Evolutionary conservation across 305 asterid genomes (phyloP).

Genomic region (Solanum hybrid): DNA sequence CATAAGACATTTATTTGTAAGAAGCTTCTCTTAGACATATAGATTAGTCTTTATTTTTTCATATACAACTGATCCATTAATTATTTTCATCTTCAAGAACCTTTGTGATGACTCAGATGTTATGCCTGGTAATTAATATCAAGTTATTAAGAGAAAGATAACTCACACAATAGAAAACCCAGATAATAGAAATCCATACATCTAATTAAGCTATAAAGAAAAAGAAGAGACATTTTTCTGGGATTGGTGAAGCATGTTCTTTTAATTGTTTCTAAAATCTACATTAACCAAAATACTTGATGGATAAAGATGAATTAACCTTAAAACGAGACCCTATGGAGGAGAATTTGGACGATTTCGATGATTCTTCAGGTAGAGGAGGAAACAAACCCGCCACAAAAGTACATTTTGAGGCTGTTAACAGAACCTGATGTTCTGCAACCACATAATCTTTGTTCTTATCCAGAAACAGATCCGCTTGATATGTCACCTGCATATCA

Average conservation of each 20-base stretch:
- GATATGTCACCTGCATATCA: constrained; percentile 68
- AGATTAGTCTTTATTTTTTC: not conserved
- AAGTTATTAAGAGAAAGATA: not conserved
- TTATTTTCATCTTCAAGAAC: not conserved
- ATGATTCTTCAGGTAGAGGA: constrained; percentile 82
- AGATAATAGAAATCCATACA: not conserved
- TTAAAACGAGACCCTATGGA: constrained; percentile 96
- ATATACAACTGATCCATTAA: not conserved
- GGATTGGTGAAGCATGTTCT: not conserved
- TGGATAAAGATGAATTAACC: constrained; percentile 30
- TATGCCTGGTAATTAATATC: not conserved
- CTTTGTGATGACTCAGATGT: not conserved
- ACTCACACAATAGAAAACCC: not conserved
- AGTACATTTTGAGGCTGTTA: constrained; percentile 82
- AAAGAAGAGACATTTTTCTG: not conserved
- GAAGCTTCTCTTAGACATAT: not conserved
- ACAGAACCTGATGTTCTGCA: constrained; percentile 94
- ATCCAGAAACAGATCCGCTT: constrained; percentile 96
- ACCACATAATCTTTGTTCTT: constrained; percentile 99
- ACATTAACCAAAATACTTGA: not conserved
- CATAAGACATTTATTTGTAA: not conserved
- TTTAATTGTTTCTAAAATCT: not conserved
- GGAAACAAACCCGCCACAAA: constrained; percentile 96
- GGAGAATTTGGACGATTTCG: constrained; percentile 96
- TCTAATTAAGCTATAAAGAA: not conserved